Evolutionary conservation across 2,329 filamentous ascomycete species (phyloP), one percentile per base, ranked within the genome.

Genomic region (Neurospora sp.): DNA sequence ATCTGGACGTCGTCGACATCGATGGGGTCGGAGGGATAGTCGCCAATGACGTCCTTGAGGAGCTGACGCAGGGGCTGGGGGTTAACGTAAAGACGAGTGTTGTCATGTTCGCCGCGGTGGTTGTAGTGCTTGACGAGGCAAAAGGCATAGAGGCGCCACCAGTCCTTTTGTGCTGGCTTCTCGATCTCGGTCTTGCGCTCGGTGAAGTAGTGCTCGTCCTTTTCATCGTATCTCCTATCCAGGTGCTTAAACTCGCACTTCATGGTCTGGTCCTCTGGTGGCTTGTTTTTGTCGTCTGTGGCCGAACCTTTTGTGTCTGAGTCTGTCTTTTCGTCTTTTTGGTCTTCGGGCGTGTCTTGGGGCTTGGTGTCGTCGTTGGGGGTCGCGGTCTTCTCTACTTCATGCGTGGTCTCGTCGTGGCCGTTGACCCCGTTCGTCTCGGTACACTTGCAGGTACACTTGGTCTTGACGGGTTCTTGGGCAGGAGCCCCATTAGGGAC

Each of bases 111-210:
- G 3, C 66, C 71, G 5, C 74, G 70, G 7, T 69, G 68, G 33
- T 76, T 71, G 58, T 74, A 77, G 40, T 72, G 66, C 0, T 73
- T 66, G 23, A 78, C 76, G 7, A 78, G 43, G 69, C 77, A 79
- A 52, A 78, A 77, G n/a, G 78, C 76, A 66, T 73, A 79, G 7
- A 75, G 62, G 10, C 72, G 73, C 76, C 77, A 78, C 77, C 77
- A 79, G 69, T 77, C 73, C 33, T 76, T 76, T 3, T 75, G 73
- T 68, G 75, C 73, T 8, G 71, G 70, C 46, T 71, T 73, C 11
- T 74, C 70, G 2, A 39, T 66, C 10, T 74, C 74, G 5, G 58
- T 36, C 69, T 74, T 73, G 69, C 76, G 74, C 71, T 78, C 76
- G 39, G 46, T 69, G 38, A 76, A 77, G 71, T 76, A 78, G 11